A percentile compares a stretch with the other conserved stretches of the same genome.
Conservation (phyloP, 1,284 basidiomycete species). For the Peniophora sp. region DNA sequence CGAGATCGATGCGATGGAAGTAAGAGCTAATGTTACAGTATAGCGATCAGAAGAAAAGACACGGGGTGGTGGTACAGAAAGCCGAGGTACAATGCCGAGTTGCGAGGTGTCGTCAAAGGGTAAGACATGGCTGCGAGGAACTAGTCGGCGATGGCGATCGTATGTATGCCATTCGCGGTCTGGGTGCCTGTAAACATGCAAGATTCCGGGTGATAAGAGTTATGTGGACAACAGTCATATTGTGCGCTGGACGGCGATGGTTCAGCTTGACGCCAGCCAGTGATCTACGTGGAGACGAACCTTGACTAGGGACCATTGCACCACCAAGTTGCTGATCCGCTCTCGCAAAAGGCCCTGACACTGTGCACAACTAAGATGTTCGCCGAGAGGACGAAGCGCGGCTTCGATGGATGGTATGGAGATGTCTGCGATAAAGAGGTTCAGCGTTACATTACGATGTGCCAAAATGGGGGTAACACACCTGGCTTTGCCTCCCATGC, state of each 20-base stretch:
- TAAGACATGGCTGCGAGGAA: too few species aligned
- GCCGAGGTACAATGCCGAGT: too few species aligned
- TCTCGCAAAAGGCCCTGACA: conserved; percentile 55
- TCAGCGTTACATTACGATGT: conserved; percentile 1
- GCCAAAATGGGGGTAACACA: conserved; percentile 8
- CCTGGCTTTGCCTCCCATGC: conserved; percentile 28
- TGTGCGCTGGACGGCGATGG: not conserved
- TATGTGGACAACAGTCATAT: not conserved
- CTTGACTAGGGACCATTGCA: conserved; percentile 75
- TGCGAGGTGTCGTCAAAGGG: too few species aligned
- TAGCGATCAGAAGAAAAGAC: too few species aligned
- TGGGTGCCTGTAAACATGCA: not conserved
- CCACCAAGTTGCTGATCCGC: conserved; percentile 57
- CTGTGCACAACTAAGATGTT: conserved; percentile 30
- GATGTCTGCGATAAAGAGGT: conserved; percentile 17
- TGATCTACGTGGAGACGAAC: conserved; percentile 27
- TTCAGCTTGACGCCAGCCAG: too few species aligned
- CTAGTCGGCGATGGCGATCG: too few species aligned
- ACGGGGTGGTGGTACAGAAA: too few species aligned
- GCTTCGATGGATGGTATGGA: conserved; percentile 25
- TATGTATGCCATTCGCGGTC: too few species aligned
- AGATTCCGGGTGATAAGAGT: not conserved
- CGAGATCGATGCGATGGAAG: too few species aligned
- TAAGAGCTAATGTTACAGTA: too few species aligned
- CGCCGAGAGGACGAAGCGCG: conserved; percentile 25